Base-by-base conservation (phyloP, 306 rosid species). In the Senna siamea region DNA sequence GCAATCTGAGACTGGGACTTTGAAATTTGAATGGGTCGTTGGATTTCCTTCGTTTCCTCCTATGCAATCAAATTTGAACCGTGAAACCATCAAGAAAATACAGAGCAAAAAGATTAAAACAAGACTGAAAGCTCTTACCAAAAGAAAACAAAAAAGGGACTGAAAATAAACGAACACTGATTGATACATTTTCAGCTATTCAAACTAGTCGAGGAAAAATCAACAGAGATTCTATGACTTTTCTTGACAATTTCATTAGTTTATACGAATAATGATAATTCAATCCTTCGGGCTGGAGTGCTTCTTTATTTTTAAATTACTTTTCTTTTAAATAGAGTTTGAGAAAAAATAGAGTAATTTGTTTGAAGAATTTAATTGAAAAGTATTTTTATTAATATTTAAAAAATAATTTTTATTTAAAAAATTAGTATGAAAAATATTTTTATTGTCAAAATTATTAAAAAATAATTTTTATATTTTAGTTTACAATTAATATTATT, bases 1-100 rank as follows among this genome's bases (percentile, higher is more conserved):
- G 43, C 7, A 22, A 51, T 18, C 20, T 61, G 20, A 35, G 60
- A 19, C 10, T 32, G 37, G 37, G 70, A 74, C 70, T 74, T 74
- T 62, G 71, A 74, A 62, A 26, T 26, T 40, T 13, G 40, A 37
- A 37, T 5, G 8, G 63, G 71, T 74, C 52, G 1, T 50, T 41
- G 9, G n/a, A 53, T 20, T 67, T 18, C 52, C 19, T 23, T 7
- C 13, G 48, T 14, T 70, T 19, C 18, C n/a, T 14, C 2, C 3
- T 6, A 5, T 18, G 9, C 38, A 53, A 8, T n/a, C n/a, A n/a
- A 9, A 54, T 70, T 19, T 10, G n/a, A 37, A 69, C 62, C 23
- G 0, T 18, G 74, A 53, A 69, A 37, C 4, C 6, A 7, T 14
- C 38, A 38, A 70, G 52, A 70, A 54, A 53, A 9, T 51, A 20